phyloP scores from a whole-genome alignment of 495 filamentous ascomycete genomes.

The Hypoxylon fragiforme region DNA sequence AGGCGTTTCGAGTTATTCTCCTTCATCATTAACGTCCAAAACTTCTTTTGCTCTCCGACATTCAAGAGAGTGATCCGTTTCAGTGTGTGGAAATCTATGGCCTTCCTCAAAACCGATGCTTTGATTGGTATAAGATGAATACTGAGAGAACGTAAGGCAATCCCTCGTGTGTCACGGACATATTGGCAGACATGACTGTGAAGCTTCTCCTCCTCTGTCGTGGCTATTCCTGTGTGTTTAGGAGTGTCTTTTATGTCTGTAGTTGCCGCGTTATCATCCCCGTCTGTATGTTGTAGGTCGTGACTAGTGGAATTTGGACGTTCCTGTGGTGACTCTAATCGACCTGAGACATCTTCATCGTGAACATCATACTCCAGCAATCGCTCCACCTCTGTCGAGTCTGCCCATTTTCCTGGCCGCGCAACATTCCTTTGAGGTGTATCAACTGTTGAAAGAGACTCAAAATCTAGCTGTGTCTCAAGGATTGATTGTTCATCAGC shows the following conservation, averaged over 20 bases:
- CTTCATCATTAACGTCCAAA: constrained; percentile 58
- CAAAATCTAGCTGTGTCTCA: constrained; percentile 16
- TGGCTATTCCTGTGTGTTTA: background rate
- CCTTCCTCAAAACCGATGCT: constrained; percentile 53
- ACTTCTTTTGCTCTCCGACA: constrained; percentile 59
- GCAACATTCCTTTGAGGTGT: too few relatives aligned
- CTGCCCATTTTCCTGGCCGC: too few relatives aligned
- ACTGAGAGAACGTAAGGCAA: constrained; percentile 54
- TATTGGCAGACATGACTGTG: constrained; percentile 50
- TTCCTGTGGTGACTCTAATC: too few relatives aligned
- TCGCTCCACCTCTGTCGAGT: too few relatives aligned
- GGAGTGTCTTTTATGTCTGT: too few relatives aligned
- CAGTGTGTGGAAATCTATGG: constrained; percentile 56
- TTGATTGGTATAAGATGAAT: constrained; percentile 62
- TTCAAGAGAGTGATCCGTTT: constrained; percentile 61
- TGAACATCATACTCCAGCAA: too few relatives aligned
- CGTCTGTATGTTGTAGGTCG: too few relatives aligned
- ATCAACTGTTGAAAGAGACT: too few relatives aligned
- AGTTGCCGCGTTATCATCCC: too few relatives aligned
- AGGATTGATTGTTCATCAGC: constrained; percentile 28
- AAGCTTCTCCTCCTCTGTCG: constrained; percentile 14
- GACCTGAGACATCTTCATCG: too few relatives aligned
- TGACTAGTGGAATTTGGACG: too few relatives aligned
- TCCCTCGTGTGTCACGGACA: constrained; percentile 55
- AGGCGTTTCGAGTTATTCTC: constrained; percentile 54